Conservation (phyloP, 495 filamentous ascomycete species). For the Zalerion maritima region DNA sequence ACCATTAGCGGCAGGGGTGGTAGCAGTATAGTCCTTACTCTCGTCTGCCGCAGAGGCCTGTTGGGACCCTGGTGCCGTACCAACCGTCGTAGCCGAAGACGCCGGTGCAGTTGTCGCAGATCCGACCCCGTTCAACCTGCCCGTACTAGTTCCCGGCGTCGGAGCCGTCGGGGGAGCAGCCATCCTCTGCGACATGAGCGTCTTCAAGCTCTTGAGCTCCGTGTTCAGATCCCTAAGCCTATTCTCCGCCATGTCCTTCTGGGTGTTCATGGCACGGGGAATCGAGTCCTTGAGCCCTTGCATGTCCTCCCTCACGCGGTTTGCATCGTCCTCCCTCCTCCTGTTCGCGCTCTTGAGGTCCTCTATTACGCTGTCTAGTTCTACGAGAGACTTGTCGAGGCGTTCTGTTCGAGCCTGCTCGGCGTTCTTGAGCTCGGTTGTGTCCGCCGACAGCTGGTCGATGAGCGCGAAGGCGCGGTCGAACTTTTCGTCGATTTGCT, state of each 20-base stretch:
- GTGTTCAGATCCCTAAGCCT: constrained; percentile 70
- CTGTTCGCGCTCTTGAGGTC: constrained; percentile 67
- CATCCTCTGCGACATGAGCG: constrained; percentile 68
- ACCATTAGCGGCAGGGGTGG: constrained; percentile 9
- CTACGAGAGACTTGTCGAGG: constrained; percentile 65
- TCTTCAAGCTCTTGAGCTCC: constrained; percentile 87
- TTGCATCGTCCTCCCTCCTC: constrained; percentile 70
- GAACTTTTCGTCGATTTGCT: constrained; percentile 80
- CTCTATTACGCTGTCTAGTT: constrained; percentile 67
- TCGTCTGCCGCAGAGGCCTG: constrained; percentile 17
- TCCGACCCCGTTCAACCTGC: constrained; percentile 12
- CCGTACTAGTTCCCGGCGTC: constrained; percentile 18
- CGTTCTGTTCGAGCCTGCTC: constrained; percentile 75
- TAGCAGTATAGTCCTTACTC: constrained; percentile 16
- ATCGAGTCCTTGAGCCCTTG: constrained; percentile 67
- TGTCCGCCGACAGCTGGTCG: constrained; percentile 83
- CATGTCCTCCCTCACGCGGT: constrained; percentile 76
- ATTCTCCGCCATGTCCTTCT: constrained; percentile 69
- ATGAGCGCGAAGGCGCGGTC: constrained; percentile 79
- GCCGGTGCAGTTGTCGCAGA: constrained; percentile 12
- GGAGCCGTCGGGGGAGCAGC: constrained; percentile 30
- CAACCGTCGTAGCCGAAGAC: constrained; percentile 6
- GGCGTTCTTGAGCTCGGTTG: constrained; percentile 66
- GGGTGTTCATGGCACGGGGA: constrained; percentile 72
- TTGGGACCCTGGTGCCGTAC: too few relatives aligned